Base-by-base conservation (phyloP, 1,139 yeast genomes). In the Blastobotrys apis region DNA sequence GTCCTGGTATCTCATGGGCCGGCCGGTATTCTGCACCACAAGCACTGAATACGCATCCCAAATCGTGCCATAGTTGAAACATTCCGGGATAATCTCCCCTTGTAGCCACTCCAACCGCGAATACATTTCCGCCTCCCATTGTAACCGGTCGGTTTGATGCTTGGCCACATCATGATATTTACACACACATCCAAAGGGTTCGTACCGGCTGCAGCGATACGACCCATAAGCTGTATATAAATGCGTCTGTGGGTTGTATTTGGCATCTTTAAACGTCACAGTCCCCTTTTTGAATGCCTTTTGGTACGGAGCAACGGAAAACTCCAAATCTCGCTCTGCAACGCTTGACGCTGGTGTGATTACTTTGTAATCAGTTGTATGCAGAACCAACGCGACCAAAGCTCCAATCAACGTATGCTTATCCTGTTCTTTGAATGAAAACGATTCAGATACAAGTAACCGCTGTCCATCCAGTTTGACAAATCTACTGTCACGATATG, bases 111-210 rank as follows among this genome's bases (percentile, higher is more conserved):
- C 29, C 13, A 45, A 23, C 16, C 49, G 37, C n/a, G 25, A 22
- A 19, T 45, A 45, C 17, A 45, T 27, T 33, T 45, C 49, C 10
- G 40, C 43, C 29, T 45, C 49, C 49, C 49, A 45, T 13, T 40
- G 39, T 27, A 44, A 21, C 29, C 34, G 32, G 27, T 45, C 41
- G 12, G 22, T 25, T 27, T 40, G 33, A 2, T 26, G 16, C 36
- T 39, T 43, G 22, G 49, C 32, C 4, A 39, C 36, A 30, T 39
- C 43, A 12, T 40, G 44, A 23, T 23, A 40, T 27, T 42, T 39
- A 22, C 26, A 29, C 21, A 39, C 12, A 27, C 46, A 43, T 10
- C 31, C 25, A 9, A 30, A 22, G 13, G 39, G 25, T 32, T 34
- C 41, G 23, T 21, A 42, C 4, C 15, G 23, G 12, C 13, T 37